Percentiles rank a stretch among this genome's conserved stretches.
Conservation (phyloP, 2,329 filamentous ascomycete genomes). For the Fusarium sp. region DNA sequence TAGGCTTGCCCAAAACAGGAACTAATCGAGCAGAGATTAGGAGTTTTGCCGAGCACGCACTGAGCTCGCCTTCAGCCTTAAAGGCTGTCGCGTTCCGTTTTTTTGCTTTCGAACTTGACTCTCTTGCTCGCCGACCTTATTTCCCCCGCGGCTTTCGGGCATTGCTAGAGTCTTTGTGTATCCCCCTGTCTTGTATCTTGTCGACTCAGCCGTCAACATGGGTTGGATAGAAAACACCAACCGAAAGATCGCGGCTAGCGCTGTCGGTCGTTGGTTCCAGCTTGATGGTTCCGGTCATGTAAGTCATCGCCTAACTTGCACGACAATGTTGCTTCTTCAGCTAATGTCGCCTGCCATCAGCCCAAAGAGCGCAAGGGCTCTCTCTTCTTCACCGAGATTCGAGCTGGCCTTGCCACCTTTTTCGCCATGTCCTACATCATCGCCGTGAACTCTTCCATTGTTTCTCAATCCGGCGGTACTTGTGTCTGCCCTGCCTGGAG, state of each 20-base stretch:
- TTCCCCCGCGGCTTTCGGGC: neutral
- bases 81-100: slow-evolving; percentile 21
- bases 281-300: slow-evolving; percentile 86
- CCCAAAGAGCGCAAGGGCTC: slow-evolving; percentile 76
- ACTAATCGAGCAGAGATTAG: slow-evolving; percentile 29
- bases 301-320: slow-evolving; percentile 52
- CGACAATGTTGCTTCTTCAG: neutral
- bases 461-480: slow-evolving; percentile 74
- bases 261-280: slow-evolving; percentile 77
- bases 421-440: slow-evolving; percentile 69
- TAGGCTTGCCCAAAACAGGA: slow-evolving; percentile 10
- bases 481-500: slow-evolving; percentile 72
- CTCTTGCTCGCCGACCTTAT: neutral
- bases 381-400: slow-evolving; percentile 83
- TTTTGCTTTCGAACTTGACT: slow-evolving; percentile 11
- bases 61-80: slow-evolving; percentile 17
- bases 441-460: slow-evolving; percentile 62
- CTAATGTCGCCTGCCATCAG: slow-evolving; percentile 50
- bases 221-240: slow-evolving; percentile 62
- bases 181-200: slow-evolving; percentile 3
- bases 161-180: slow-evolving; percentile 21
- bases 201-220: slow-evolving; percentile 48
- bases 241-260: slow-evolving; percentile 67
- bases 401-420: slow-evolving; percentile 83
- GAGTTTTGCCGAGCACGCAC: slow-evolving; percentile 7